Evolutionary conservation across 2,329 filamentous ascomycete genomes (phyloP).

Genomic region (Aureobasidium musti): DNA sequence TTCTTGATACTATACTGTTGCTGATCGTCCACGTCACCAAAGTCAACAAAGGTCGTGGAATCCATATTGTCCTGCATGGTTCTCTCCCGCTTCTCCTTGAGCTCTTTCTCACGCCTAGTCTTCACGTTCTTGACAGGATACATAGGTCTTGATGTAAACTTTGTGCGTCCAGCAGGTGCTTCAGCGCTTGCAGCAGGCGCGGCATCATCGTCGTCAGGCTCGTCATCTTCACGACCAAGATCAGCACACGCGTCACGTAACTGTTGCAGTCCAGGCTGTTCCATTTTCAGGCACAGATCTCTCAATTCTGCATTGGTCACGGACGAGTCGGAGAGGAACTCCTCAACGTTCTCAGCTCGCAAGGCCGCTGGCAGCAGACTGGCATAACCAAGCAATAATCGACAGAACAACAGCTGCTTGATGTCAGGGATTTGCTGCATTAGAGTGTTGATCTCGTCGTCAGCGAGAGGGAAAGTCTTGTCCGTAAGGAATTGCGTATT

Average conservation of each 20-base stretch:
- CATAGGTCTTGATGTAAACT: constrained; percentile 26
- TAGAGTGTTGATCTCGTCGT: constrained; percentile 11
- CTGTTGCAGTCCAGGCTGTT: constrained; percentile 53
- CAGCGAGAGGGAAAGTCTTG: constrained; percentile 27
- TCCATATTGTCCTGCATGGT: constrained; percentile 26
- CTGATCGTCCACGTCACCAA: constrained; percentile 44
- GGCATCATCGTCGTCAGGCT: constrained; percentile 39
- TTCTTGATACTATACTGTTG: constrained; percentile 42
- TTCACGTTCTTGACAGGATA: constrained; percentile 23
- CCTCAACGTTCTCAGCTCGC: constrained; percentile 48
- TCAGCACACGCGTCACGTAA: constrained; percentile 56
- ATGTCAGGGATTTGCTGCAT: constrained; percentile 53
- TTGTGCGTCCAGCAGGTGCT: constrained; percentile 17
- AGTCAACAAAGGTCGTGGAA: constrained; percentile 39
- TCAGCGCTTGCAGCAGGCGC: background rate
- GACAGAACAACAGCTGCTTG: constrained; percentile 54
- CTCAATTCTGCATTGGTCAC: constrained; percentile 49
- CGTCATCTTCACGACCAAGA: constrained; percentile 47
- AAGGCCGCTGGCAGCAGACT: constrained; percentile 51
- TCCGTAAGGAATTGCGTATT: constrained; percentile 14
- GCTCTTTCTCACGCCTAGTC: constrained; percentile 42
- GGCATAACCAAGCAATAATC: constrained; percentile 51
- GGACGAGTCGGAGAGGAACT: constrained; percentile 49
- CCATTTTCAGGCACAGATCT: constrained; percentile 53
- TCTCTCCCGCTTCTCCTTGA: constrained; percentile 31